Percentiles rank a stretch among this genome's conserved stretches.
phyloP scores from a whole-genome alignment of 129 eudicot species.

The Chrysanthemum seticuspe region DNA sequence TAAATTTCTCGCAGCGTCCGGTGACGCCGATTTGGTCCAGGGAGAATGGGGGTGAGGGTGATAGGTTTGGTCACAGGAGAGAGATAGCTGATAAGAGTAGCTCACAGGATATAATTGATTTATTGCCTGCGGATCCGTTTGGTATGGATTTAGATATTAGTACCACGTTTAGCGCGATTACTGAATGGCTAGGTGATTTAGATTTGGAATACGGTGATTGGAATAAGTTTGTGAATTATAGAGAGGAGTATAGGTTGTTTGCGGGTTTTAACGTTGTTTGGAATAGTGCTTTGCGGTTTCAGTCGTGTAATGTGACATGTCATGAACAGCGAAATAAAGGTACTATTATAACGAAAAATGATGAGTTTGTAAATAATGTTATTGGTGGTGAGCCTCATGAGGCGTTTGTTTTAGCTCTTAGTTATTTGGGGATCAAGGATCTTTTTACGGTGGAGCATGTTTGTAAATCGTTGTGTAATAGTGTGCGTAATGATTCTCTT shows the following conservation, averaged over 20 bases:
- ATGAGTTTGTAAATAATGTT: conserved; percentile 20
- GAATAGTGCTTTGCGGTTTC: conserved; percentile 50
- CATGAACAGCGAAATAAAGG: conserved; percentile 19
- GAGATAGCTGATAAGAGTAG: conserved; percentile 28
- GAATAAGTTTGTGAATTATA: conserved; percentile 25
- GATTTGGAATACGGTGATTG: conserved; percentile 55
- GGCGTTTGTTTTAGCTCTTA: conserved; percentile 62
- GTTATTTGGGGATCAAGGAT: conserved; percentile 64
- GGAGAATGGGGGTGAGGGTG: conserved; percentile 58
- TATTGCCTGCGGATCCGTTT: conserved; percentile 88
- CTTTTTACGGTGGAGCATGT: conserved; percentile 67
- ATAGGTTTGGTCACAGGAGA: not conserved
- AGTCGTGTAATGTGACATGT: conserved; percentile 28
- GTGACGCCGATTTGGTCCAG: conserved; percentile 50
- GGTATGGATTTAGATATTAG: conserved; percentile 75
- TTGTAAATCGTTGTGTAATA: conserved; percentile 58
- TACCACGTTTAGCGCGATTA: conserved; percentile 63
- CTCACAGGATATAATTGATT: conserved; percentile 56
- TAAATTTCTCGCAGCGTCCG: conserved; percentile 68
- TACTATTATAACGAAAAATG: conserved; percentile 15
- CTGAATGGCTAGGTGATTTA: conserved; percentile 67
- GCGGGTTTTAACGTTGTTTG: conserved; percentile 55
- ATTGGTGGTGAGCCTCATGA: conserved; percentile 51
- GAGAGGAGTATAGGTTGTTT: conserved; percentile 49
- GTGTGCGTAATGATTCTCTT: conserved; percentile 63